phyloP scores from a whole-genome alignment of 192 early-diverging fungal genomes.

The Backusella psychrophila region DNA sequence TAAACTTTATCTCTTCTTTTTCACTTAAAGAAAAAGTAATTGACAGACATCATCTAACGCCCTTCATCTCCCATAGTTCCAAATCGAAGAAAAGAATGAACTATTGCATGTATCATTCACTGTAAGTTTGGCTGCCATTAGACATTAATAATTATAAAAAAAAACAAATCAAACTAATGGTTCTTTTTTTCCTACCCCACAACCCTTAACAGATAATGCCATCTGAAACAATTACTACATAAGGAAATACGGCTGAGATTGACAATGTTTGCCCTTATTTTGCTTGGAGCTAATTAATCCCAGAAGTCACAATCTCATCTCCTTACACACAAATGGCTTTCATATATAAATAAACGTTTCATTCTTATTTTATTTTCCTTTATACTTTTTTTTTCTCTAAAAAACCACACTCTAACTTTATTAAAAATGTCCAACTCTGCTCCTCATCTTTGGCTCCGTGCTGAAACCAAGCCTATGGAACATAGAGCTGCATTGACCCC shows the following conservation, averaged over 20 bases:
- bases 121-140: conserved; percentile 6
- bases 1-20: too few relatives aligned
- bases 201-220: conserved; percentile 4
- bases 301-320: neutral
- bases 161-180: neutral
- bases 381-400: neutral
- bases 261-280: neutral
- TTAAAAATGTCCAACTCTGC: neutral
- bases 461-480: conserved; percentile 98
- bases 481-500: conserved; percentile 93
- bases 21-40: neutral
- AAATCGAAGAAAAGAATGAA: conserved; percentile 7
- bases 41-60: neutral
- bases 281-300: conserved; percentile 1
- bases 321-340: neutral
- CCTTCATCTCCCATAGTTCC: neutral
- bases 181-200: neutral
- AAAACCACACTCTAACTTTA: neutral
- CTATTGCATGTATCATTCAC: conserved; percentile 2
- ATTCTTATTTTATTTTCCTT: conserved; percentile 5
- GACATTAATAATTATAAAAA: neutral
- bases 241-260: conserved; percentile 19
- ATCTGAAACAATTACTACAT: conserved; percentile 14
- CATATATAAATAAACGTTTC: neutral
- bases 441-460: conserved; percentile 88